Conservation (phyloP, 768 basidiomycete species). For the Phlebiopsis gigantea region DNA sequence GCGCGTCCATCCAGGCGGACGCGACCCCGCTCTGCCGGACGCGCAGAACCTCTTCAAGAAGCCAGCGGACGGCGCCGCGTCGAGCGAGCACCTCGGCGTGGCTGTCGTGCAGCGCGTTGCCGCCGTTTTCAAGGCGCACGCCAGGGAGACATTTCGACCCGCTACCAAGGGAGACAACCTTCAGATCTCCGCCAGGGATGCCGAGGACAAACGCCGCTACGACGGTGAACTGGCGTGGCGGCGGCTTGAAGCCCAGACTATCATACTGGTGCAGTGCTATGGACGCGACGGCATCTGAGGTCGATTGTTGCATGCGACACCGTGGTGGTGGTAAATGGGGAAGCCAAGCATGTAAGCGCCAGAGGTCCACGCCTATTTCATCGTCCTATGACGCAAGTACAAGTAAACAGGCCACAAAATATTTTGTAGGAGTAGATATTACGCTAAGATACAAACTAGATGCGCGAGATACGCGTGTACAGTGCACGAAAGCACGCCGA, state of each 20-base stretch:
- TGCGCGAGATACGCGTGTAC: background rate
- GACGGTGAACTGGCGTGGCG: constrained; percentile 55
- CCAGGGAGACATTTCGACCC: constrained; percentile 85
- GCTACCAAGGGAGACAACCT: constrained; percentile 68
- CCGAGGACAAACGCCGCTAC: constrained; percentile 53
- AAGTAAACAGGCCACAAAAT: background rate
- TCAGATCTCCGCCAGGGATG: constrained; percentile 27
- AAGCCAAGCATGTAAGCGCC: background rate
- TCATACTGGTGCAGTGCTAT: constrained; percentile 40
- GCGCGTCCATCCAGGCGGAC: constrained; percentile 47
- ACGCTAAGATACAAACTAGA: background rate
- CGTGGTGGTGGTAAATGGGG: background rate
- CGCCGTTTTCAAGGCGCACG: constrained; percentile 51
- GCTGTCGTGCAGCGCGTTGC: constrained; percentile 81
- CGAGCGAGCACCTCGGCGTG: constrained; percentile 93
- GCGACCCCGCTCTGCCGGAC: constrained; percentile 16
- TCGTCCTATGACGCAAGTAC: background rate
- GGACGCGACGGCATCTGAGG: constrained; percentile 28
- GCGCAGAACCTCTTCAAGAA: constrained; percentile 63
- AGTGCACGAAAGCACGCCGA: background rate
- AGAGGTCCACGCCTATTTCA: constrained; percentile 3
- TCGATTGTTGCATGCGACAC: constrained; percentile 12
- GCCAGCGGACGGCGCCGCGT: constrained; percentile 72
- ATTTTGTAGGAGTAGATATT: background rate
- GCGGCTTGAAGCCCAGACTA: constrained; percentile 45